Conservation (phyloP, 2,329 filamentous ascomycete genomes). For the Helotiales sp. region DNA sequence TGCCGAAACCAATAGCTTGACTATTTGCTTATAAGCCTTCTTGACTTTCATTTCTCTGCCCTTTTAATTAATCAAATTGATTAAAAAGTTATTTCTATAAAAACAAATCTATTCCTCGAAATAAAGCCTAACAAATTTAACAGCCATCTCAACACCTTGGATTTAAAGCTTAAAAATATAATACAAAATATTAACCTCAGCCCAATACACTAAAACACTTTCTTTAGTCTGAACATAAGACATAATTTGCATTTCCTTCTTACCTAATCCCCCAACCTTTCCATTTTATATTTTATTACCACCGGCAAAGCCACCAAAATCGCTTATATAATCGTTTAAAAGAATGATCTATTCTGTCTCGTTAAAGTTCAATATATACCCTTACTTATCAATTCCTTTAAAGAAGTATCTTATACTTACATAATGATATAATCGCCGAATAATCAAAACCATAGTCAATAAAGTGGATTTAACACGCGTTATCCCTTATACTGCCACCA, state of each 20-base stretch:
- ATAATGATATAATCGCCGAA: constrained; percentile 83
- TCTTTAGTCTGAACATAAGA: constrained; percentile 97
- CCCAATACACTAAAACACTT: constrained; percentile 95
- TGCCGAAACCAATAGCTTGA: constrained; percentile 73
- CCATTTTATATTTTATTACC: constrained; percentile 77
- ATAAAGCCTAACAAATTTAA: constrained; percentile 80
- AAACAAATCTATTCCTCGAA: constrained; percentile 91
- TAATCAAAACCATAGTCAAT: constrained; percentile 86
- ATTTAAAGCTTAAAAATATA: constrained; percentile 93
- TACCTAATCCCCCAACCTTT: constrained; percentile 61
- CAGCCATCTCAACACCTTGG: constrained; percentile 79
- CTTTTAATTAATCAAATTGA: constrained; percentile 96
- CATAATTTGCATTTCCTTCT: constrained; percentile 83
- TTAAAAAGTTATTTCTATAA: constrained; percentile 96
- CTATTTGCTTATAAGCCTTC: constrained; percentile 90
- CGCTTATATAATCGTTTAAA: constrained; percentile 78
- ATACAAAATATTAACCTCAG: constrained; percentile 89
- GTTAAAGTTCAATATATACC: constrained; percentile 98
- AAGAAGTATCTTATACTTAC: constrained; percentile 96
- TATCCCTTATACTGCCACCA: too few species aligned
- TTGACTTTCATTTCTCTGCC: constrained; percentile 90
- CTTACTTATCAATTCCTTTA: constrained; percentile 88
- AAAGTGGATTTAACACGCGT: constrained; percentile 85
- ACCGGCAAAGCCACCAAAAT: constrained; percentile 80
- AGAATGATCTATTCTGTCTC: constrained; percentile 95